Evolutionary conservation across 1,139 yeast species (phyloP), one percentile per base, ranked within the genome.

Genomic region (Diutina scorzettiae): DNA sequence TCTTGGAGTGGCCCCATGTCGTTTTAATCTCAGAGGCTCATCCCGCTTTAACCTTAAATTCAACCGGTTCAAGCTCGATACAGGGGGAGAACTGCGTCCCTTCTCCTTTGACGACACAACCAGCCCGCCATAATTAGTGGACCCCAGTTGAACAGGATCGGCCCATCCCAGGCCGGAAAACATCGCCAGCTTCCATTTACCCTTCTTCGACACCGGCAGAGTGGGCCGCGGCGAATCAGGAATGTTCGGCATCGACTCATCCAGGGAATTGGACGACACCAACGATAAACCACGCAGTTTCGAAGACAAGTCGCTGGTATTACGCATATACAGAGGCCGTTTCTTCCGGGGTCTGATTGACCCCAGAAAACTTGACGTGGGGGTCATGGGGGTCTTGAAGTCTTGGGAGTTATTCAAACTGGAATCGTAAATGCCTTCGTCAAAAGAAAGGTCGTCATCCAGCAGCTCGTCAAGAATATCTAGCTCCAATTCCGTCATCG

Each of bases 401-500:
- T 47, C 46, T 24, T 47, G 51, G 3, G 48, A 43, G 4, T 43
- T 45, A 39, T 45, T 49, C 18, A 48, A 32, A 16, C 49, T 46
- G 21, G 47, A 45, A 34, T 66, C 71, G 41, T 48, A 49, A 6
- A 45, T 43, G 8, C 44, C 47, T 20, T 48, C 51, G 40, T 47
- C 48, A 31, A 55, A 56, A 42, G 61, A 65, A 46, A 58, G 59
- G 29, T 66, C 69, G 36, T 68, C 70, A 37, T 59, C 69, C 64
- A 61, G 60, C 53, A 75, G 57, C 64, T 66, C 63, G 59, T 70
- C 59, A 53, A 63, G 44, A 52, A 60, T 50, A 46, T 68, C 69
- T 50, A 66, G 48, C 51, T 70, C 75, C 5, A 69, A 64, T 44
- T 66, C 74, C 7, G 73, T 65, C 50, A 66, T 66, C 23, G 73